Percentiles rank a stretch among this genome's conserved stretches.
phyloP scores from a whole-genome alignment of 2,329 filamentous ascomycete genomes.

The Botrytis cinerea region DNA sequence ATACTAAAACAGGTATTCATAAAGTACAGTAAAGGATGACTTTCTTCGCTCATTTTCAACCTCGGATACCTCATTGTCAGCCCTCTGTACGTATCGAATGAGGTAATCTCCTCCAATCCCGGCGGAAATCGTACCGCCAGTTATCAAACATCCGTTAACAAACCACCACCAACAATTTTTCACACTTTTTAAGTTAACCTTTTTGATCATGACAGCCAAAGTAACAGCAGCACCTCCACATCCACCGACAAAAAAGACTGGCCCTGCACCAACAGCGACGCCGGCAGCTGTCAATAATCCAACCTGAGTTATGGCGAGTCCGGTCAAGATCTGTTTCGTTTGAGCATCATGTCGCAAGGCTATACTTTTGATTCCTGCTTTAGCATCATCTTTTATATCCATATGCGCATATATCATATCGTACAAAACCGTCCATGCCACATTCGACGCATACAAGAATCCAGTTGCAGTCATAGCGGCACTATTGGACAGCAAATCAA shows the following conservation, averaged over 20 bases:
- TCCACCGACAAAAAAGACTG: slow-evolving; percentile 67
- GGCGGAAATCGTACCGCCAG: slow-evolving; percentile 61
- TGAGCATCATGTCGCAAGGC: slow-evolving; percentile 76
- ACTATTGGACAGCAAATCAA: slow-evolving; percentile 68
- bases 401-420: slow-evolving; percentile 95
- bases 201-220: slow-evolving; percentile 66
- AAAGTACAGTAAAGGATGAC: slow-evolving; percentile 23
- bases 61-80: slow-evolving; percentile 4
- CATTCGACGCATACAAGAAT: slow-evolving; percentile 73
- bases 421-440: slow-evolving; percentile 85
- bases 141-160: slow-evolving; percentile 68
- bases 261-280: slow-evolving; percentile 64
- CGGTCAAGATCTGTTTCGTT: slow-evolving; percentile 74
- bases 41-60: slow-evolving; percentile 3
- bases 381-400: slow-evolving; percentile 83
- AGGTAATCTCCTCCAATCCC: slow-evolving; percentile 63
- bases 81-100: slow-evolving; percentile 47
- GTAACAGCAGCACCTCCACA: slow-evolving; percentile 65
- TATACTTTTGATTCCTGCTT: slow-evolving; percentile 87
- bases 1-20: slow-evolving; percentile 11
- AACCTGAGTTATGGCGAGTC: slow-evolving; percentile 69
- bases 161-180: slow-evolving; percentile 79
- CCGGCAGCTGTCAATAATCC: slow-evolving; percentile 71
- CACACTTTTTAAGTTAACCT: slow-evolving; percentile 64
- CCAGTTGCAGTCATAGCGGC: slow-evolving; percentile 66